Conservation (phyloP, 2,329 filamentous ascomycete species). For the Lojkania enalia region DNA sequence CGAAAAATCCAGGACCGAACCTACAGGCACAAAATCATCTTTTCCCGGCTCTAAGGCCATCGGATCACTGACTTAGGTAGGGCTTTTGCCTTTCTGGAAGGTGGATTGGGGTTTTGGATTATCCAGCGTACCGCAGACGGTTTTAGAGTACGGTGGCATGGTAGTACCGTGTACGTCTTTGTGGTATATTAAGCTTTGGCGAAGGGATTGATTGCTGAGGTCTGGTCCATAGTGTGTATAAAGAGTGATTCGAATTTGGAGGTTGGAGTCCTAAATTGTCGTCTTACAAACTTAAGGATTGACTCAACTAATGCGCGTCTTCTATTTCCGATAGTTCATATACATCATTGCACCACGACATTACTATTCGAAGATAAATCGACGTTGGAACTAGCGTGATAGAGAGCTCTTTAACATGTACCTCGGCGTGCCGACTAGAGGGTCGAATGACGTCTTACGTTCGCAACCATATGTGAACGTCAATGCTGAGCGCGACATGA, state of each 20-base stretch:
- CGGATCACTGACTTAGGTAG: constrained; percentile 29
- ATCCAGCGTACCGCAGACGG: constrained; percentile 36
- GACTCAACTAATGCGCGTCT: no score
- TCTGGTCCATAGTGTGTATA: not conserved
- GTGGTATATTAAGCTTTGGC: not conserved
- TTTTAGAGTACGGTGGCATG: constrained; percentile 25
- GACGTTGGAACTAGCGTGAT: not conserved
- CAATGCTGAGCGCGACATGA: no score
- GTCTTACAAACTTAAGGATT: no score
- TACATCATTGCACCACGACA: not conserved
- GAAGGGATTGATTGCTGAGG: not conserved
- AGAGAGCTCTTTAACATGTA: not conserved
- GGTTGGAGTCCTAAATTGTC: no score
- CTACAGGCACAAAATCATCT: constrained; percentile 12
- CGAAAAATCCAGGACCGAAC: constrained; percentile 9
- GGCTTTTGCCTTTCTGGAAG: constrained; percentile 16
- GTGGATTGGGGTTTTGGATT: constrained; percentile 33
- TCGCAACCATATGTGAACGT: not conserved
- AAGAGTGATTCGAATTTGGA: no score
- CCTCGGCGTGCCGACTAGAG: not conserved
- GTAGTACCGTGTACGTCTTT: not conserved
- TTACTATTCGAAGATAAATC: not conserved
- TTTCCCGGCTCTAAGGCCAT: constrained; percentile 26
- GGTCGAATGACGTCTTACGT: not conserved
- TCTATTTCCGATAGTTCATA: not conserved